A percentile compares a stretch with the other conserved stretches of the same genome.
phyloP scores from a whole-genome alignment of 2,329 filamentous ascomycete genomes.

The Talaromyces sp. region DNA sequence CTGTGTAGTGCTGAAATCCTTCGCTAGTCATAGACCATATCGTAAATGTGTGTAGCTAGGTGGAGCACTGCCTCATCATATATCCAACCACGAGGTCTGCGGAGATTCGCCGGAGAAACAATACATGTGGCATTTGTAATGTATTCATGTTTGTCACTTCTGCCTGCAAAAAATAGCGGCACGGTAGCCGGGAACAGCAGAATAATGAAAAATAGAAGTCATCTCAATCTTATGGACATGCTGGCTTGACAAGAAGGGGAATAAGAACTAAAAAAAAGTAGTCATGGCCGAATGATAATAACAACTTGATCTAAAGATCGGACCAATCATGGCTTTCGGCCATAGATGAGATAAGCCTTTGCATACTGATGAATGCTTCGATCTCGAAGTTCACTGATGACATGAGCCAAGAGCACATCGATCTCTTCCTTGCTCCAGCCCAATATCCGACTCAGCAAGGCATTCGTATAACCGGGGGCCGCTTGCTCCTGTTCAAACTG shows the following conservation, averaged over 20 bases:
- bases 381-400: slow-evolving; percentile 41
- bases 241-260: not conserved
- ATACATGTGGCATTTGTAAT: not conserved
- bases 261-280: not conserved
- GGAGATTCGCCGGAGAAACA: no score
- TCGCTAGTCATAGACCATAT: not conserved
- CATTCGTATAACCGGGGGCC: slow-evolving; percentile 33
- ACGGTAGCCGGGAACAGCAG: not conserved
- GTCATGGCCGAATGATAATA: not conserved
- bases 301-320: not conserved
- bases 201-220: not conserved
- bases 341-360: slow-evolving; percentile 34
- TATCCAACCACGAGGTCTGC: not conserved
- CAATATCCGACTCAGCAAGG: slow-evolving; percentile 33
- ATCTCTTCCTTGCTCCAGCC: slow-evolving; percentile 41
- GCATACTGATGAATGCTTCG: slow-evolving; percentile 39
- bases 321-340: slow-evolving; percentile 25
- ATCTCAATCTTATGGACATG: not conserved
- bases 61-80: not conserved
- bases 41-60: not conserved
- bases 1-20: not conserved
- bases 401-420: slow-evolving; percentile 38
- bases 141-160: not conserved
- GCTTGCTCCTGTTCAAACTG: slow-evolving; percentile 33
- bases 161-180: not conserved